Percentiles rank a stretch among this genome's conserved stretches.
phyloP scores from a whole-genome alignment of 495 filamentous ascomycete species.

The Aspergillus affinis region DNA sequence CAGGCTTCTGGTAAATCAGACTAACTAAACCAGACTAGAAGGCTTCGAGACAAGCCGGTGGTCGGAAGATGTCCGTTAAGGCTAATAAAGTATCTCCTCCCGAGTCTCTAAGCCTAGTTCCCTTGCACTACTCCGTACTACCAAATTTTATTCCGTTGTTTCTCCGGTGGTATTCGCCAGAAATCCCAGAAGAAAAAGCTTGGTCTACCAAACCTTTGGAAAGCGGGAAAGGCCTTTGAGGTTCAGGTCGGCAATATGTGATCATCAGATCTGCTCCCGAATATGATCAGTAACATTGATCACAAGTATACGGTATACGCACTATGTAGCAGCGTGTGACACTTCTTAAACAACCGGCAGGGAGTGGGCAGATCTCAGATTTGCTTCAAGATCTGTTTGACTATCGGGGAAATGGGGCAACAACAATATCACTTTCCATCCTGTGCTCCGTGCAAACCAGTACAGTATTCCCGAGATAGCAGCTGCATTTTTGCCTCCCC shows the following conservation, averaged over 20 bases:
- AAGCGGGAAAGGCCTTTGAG: background rate
- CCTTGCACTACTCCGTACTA: background rate
- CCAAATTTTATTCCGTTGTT: background rate
- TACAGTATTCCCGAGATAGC: too few relatives aligned
- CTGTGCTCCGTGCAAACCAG: too few relatives aligned
- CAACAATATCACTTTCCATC: background rate
- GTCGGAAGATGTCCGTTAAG: background rate
- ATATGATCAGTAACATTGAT: background rate
- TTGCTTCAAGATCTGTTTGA: background rate
- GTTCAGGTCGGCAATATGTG: background rate
- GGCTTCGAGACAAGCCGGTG: background rate
- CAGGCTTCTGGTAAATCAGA: background rate
- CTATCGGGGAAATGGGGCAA: too few relatives aligned
- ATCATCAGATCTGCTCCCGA: background rate
- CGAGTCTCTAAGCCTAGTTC: background rate
- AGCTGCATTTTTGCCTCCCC: background rate
- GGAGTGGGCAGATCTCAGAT: background rate
- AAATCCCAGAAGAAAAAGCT: background rate
- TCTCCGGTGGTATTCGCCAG: background rate
- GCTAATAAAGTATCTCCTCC: background rate
- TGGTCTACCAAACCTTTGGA: background rate
- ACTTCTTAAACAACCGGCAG: background rate
- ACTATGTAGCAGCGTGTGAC: too few relatives aligned
- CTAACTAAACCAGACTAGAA: background rate
- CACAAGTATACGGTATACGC: background rate